phyloP scores from a whole-genome alignment of 192 early-diverging fungal genomes.

The Linnemannia exigua region DNA sequence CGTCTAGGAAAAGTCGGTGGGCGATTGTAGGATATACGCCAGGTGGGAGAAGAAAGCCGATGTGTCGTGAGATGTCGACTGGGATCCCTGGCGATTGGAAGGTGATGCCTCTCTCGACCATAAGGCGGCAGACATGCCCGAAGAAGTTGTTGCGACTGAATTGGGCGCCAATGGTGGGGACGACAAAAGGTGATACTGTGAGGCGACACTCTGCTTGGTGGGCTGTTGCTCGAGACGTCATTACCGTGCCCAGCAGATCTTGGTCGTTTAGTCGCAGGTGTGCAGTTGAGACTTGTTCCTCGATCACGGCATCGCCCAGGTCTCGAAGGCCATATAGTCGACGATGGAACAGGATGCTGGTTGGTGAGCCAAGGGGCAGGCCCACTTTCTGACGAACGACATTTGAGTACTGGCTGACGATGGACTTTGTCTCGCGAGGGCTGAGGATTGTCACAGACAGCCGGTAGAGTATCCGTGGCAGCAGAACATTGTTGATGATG shows the following conservation, averaged over 20 bases:
- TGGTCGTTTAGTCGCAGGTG: constrained; percentile 15
- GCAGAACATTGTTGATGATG: constrained; percentile 39
- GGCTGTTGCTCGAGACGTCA: constrained; percentile 3
- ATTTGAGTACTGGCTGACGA: constrained; percentile 9
- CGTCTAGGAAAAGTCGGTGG: too few species aligned
- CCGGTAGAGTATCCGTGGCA: constrained; percentile 29
- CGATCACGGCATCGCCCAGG: constrained; percentile 18
- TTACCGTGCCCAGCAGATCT: constrained; percentile 13
- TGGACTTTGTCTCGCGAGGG: background rate
- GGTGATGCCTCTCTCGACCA: background rate
- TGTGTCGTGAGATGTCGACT: too few species aligned
- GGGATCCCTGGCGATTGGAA: background rate
- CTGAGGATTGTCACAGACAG: constrained; percentile 4
- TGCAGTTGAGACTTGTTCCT: constrained; percentile 33
- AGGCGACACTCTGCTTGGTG: constrained; percentile 19
- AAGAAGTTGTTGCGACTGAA: constrained; percentile 16
- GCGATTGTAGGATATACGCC: too few species aligned
- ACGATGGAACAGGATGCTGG: constrained; percentile 28
- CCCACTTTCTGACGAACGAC: constrained; percentile 5
- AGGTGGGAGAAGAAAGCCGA: too few species aligned
- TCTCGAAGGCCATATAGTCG: constrained; percentile 25
- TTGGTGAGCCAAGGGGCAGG: background rate
- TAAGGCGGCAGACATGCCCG: constrained; percentile 17
- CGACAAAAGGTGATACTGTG: background rate
- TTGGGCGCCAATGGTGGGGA: background rate